Evolutionary conservation across 495 filamentous ascomycete species (phyloP), one percentile per base, ranked within the genome.

Genomic region (Tuber melanosporum): DNA sequence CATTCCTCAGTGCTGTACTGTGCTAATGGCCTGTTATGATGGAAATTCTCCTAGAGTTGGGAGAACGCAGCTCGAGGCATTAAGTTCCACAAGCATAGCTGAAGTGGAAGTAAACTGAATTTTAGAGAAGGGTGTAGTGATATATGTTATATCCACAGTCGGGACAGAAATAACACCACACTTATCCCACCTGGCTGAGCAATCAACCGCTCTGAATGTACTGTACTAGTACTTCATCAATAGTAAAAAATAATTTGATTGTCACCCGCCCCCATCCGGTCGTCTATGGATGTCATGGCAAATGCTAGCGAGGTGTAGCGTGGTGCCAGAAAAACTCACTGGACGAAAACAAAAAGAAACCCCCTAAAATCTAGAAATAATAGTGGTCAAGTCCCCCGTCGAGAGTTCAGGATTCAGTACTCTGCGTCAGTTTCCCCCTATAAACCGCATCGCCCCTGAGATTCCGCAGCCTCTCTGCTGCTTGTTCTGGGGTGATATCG

Each of bases 401-500:
- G 14, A 32, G 26, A 66, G 26, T 36, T 66, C 57, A 66, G 4
- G 57, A 26, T 66, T 66, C 26, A 66, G 57, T 17, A 14, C 3
- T 17, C 36, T 17, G 1, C 72, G 88, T 82, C 76, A 93, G 76
- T 78, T 88, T 88, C 85, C 90, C 92, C 76, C 95, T 89, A 82
- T 98, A 98, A 73, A 98, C 85, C 84, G 92, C 89, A 9, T 94
- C 94, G 0, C 91, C 93, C 72, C 92, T 90, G 49, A 83, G 87
- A 73, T 87, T 87, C 77, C 94, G 88, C 72, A 99, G 84, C 52
- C 89, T 89, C 44, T 89, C 91, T 43, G 95, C 93, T 19, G 96
- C 95, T 84, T 99, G 95, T 84, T 99, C 95, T 0, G 95, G 94
- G 2, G 96, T 99, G 82, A 99, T 99, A 84, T 99, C 95, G 71